These are phyloP conservation scores for Pythium phragmitis DNA, from an alignment of 352 stramenopile species.

Conservation along the genomic window DNA sequence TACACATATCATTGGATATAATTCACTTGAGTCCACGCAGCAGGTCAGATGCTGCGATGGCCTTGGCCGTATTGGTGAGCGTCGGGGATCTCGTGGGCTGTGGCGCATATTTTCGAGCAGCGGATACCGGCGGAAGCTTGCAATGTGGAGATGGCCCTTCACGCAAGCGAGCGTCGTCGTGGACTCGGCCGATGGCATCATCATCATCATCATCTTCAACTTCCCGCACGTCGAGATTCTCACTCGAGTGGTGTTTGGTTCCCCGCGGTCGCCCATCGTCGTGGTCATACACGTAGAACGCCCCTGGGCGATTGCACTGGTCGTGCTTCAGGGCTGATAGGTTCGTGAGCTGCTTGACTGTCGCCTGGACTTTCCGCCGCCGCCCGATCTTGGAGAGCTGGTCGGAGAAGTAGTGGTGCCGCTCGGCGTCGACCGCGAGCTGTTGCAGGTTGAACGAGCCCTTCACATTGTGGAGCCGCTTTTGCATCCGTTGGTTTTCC, in stretches of 20 bases:
- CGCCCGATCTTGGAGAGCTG: slow-evolving; percentile 58
- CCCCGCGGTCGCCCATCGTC: neutral
- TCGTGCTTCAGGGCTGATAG: slow-evolving; percentile 9
- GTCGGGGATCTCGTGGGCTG: slow-evolving; percentile 29
- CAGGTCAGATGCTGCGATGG: slow-evolving; percentile 44
- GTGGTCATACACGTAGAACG: slow-evolving; percentile 26
- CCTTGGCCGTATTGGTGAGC: slow-evolving; percentile 40
- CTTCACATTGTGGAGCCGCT: slow-evolving; percentile 39
- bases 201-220: slow-evolving; percentile 5
- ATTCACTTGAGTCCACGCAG: slow-evolving; percentile 24
- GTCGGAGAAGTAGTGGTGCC: slow-evolving; percentile 45
- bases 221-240: neutral
- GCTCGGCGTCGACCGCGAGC: slow-evolving; percentile 43
- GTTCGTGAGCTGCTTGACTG: slow-evolving; percentile 29
- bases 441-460: slow-evolving; percentile 47
- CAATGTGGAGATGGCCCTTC: neutral
- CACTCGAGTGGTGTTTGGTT: neutral
- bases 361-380: slow-evolving; percentile 40
- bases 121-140: slow-evolving; percentile 11
- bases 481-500: slow-evolving; percentile 51
- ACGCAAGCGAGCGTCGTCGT: neutral
- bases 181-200: neutral
- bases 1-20: slow-evolving; percentile 23
- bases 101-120: slow-evolving; percentile 13
- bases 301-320: neutral